Evolutionary conservation across 202 grass and related monocot species (phyloP).

Genomic region (Musa balbisiana): DNA sequence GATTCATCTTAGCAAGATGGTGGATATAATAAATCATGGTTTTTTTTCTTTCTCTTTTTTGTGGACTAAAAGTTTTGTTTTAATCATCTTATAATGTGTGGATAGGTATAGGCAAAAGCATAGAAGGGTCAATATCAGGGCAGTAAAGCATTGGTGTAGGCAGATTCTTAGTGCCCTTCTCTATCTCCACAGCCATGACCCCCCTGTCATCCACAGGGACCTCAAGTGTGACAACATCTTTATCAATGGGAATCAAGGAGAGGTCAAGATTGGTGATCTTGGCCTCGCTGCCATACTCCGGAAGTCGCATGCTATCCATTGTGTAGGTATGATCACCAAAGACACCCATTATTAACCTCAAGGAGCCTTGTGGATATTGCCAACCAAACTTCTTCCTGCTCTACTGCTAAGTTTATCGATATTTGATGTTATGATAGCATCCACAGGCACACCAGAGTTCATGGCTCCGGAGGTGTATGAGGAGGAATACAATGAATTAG

Average conservation of each 20-base stretch:
- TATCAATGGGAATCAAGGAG: slow-evolving; percentile 82
- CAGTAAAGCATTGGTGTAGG: slow-evolving; percentile 93
- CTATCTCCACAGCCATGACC: slow-evolving; percentile 83
- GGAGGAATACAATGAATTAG: slow-evolving; percentile 93
- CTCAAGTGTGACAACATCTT: slow-evolving; percentile 99
- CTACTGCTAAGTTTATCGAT: neutral
- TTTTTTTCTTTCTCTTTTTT: neutral
- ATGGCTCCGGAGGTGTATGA: slow-evolving; percentile 99
- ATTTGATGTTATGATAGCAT: slow-evolving; percentile 1
- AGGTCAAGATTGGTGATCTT: slow-evolving; percentile 96
- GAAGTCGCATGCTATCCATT: slow-evolving; percentile 84
- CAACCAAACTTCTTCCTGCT: too few relatives aligned
- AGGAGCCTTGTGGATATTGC: too few relatives aligned
- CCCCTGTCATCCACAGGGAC: slow-evolving; percentile 93
- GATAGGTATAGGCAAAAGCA: slow-evolving; percentile 84
- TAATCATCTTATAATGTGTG: slow-evolving; percentile 2
- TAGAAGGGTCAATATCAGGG: slow-evolving; percentile 58
- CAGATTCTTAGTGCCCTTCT: slow-evolving; percentile 84
- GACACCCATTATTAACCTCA: neutral
- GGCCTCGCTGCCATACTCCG: slow-evolving; percentile 91
- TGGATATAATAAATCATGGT: neutral
- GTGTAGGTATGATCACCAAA: slow-evolving; percentile 43
- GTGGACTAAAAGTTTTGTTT: neutral
- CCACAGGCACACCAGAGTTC: slow-evolving; percentile 81
- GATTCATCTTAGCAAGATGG: slow-evolving; percentile 3